Evolutionary conservation across 2,329 filamentous ascomycete species (phyloP).

Genomic region (Cladosporium colombiae): DNA sequence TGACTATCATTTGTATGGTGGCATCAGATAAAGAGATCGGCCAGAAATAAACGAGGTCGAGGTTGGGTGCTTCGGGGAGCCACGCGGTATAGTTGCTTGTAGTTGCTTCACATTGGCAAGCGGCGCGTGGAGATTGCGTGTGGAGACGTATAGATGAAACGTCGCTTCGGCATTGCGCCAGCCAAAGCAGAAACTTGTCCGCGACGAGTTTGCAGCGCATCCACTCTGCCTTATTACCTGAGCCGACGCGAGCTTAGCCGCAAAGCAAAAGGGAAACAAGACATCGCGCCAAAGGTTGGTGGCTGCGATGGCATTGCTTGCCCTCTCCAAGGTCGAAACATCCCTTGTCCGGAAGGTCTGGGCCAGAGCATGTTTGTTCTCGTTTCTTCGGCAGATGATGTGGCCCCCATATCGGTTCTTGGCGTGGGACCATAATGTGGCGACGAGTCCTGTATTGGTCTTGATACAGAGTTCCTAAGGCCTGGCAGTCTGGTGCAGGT

Average conservation of each 20-base stretch:
- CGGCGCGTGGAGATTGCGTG: constrained; percentile 1
- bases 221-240: not conserved
- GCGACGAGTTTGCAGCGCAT: not conserved
- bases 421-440: not conserved
- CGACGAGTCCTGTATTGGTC: not conserved
- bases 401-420: not conserved
- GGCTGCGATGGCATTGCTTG: not conserved
- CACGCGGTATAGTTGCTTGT: not conserved
- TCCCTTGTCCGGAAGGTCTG: not conserved
- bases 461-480: not conserved
- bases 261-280: not conserved
- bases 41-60: constrained; percentile 1
- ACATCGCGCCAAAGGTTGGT: not conserved
- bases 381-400: not conserved
- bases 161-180: constrained; percentile 2
- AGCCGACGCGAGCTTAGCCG: not conserved
- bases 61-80: not conserved
- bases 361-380: not conserved
- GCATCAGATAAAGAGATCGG: not conserved
- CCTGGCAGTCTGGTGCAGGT: not conserved
- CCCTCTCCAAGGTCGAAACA: not conserved
- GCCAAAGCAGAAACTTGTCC: not conserved
- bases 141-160: not conserved
- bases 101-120: not conserved
- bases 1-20: not conserved